Percentiles rank a stretch among this genome's conserved stretches.
Conservation (phyloP, 805 yeast genomes). For the Grigorovia jiainica region DNA sequence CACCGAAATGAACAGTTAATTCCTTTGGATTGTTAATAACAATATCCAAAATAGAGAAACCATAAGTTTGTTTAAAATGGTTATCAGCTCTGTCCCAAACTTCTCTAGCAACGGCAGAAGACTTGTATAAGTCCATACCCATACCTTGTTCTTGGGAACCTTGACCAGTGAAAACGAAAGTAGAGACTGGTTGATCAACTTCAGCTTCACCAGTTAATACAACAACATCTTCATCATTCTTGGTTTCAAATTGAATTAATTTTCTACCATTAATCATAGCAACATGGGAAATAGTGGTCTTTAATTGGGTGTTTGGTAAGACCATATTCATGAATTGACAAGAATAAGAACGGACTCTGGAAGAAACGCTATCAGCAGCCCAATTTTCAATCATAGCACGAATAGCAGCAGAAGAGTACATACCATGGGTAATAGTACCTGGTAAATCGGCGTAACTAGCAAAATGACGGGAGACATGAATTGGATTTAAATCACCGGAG, state of each 20-base stretch:
- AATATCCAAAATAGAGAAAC: conserved; percentile 93
- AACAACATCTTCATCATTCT: conserved; percentile 68
- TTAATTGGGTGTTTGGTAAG: conserved; percentile 83
- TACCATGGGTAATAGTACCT: conserved; percentile 98
- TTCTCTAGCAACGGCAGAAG: conserved; percentile 81
- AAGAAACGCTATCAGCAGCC: conserved; percentile 96
- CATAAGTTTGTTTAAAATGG: conserved; percentile 88
- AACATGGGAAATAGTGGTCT: conserved; percentile 83
- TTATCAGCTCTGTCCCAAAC: conserved; percentile 98
- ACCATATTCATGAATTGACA: conserved; percentile 95
- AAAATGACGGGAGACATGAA: conserved; percentile 92
- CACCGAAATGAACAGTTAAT: conserved; percentile 93
- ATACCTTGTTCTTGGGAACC: conserved; percentile 99
- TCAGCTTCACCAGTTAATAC: conserved; percentile 95
- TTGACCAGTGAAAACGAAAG: conserved; percentile 98
- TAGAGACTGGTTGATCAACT: conserved; percentile 94
- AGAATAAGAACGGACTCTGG: conserved; percentile 89
- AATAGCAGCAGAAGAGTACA: conserved; percentile 94
- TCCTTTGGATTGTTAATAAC: conserved; percentile 94
- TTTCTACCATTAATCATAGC: conserved; percentile 99
- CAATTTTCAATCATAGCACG: conserved; percentile 93
- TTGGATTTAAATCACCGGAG: conserved; percentile 97
- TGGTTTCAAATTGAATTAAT: conserved; percentile 85
- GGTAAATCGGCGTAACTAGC: conserved; percentile 89
- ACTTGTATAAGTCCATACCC: conserved; percentile 98